Conservation (phyloP, 164 flowering plant genomes). For the Buxus sempervirens region DNA sequence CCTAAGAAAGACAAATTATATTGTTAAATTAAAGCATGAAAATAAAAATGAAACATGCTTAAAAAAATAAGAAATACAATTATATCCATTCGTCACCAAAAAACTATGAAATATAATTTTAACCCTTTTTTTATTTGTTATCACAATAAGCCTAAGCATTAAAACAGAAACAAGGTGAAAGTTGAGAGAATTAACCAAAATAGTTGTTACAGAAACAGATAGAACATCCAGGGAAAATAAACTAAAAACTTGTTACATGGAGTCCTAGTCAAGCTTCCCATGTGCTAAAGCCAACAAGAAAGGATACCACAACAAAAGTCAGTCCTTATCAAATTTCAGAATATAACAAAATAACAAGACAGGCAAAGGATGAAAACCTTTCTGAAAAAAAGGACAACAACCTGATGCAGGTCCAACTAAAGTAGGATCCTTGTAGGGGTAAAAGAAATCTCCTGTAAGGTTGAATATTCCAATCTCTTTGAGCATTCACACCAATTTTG, state of each 20-base stretch:
- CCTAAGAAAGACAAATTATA: constrained; percentile 39
- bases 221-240: not conserved
- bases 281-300: no score
- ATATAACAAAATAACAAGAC: no score
- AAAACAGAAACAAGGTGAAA: no score
- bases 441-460: not conserved
- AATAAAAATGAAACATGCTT: not conserved
- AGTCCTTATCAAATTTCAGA: not conserved
- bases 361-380: not conserved
- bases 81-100: constrained; percentile 3
- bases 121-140: no score
- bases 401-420: no score
- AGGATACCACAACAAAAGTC: not conserved
- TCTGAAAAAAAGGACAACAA: no score
- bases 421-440: no score
- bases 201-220: not conserved
- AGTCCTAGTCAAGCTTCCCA: no score
- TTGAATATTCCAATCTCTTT: not conserved
- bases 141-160: no score
- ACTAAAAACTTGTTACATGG: no score
- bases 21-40: constrained; percentile 1
- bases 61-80: not conserved
- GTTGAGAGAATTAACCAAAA: not conserved
- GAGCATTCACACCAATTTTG: not conserved
- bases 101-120: not conserved